Evolutionary conservation across 495 filamentous ascomycete genomes (phyloP).

Genomic region (Ascodesmis nigricans): DNA sequence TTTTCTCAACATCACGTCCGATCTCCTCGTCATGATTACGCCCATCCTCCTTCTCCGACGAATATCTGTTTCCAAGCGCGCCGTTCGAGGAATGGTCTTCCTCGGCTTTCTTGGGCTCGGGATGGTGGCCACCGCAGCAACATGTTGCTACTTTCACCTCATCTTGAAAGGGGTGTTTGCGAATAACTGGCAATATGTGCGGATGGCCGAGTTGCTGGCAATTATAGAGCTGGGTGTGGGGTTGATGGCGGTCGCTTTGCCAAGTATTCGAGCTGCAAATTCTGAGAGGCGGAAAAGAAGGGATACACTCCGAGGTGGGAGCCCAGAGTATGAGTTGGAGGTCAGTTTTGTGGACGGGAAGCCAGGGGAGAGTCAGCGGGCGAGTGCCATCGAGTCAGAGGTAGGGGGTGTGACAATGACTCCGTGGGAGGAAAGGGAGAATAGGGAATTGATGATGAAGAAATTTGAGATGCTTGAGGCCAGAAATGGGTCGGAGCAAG

Average conservation of each 20-base stretch:
- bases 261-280: no score
- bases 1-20: conserved; percentile 5
- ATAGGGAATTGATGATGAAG: no score
- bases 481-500: no score
- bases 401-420: no score
- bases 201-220: conserved; percentile 4
- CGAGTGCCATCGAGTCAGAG: no score
- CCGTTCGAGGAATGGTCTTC: conserved; percentile 2
- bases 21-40: conserved; percentile 1
- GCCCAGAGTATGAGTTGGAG: no score
- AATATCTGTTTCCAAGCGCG: background rate
- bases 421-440: no score
- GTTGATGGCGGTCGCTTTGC: background rate
- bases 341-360: no score
- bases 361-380: no score
- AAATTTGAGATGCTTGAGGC: no score
- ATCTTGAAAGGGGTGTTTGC: background rate
- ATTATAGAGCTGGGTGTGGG: conserved; percentile 1
- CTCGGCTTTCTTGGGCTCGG: conserved; percentile 1
- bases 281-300: no score
- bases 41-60: conserved; percentile 2
- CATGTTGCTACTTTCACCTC: conserved; percentile 4
- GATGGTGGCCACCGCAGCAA: conserved; percentile 2
- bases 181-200: conserved; percentile 1
- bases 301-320: no score